Base-by-base conservation (phyloP, 306 rosid species). In the Dryas drummondii region DNA sequence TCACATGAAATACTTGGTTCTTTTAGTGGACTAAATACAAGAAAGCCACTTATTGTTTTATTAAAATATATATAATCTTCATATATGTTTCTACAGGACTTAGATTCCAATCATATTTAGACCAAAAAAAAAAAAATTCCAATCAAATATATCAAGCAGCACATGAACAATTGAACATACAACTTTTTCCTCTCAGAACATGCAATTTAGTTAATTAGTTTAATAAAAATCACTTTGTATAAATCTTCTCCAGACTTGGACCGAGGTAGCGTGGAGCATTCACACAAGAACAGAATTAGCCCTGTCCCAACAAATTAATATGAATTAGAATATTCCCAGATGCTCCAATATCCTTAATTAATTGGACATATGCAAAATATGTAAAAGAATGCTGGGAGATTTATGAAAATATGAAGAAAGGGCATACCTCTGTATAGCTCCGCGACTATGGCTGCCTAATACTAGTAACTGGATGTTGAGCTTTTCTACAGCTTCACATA, bases 401-500 rank as follows among this genome's bases (percentile, higher is more conserved):
- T 32, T 32, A 32, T 32, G 37, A 32, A 32, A 32, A 32, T 32
- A 32, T 32, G 37, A 32, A 32, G 37, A 32, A 32, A 32, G 2
- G 37, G 37, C 19, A 5, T 56, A 77, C 86, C 85, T 82, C 44
- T 50, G 16, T 11, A 86, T 37, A 17, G 53, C 26, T 71, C 86
- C 86, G 2, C 77, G 79, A 46, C 89, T 44, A 75, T 75, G 87
- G 82, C 81, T 80, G 76, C 86, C 89, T 51, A 85, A 61, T 17
- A 85, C 77, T 54, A 85, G 84, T 55, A 85, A 73, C 63, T 82
- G 57, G 63, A 82, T 52, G 9, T 82, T 41, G 2, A 63, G 77
- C 50, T 79, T 82, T 17, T 76, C 78, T 14, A 79, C 88, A 58
- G 84, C 82, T 76, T 76, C 82, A 73, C 80, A 76, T 63, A 85